phyloP scores from a whole-genome alignment of 176 grass and related monocot genomes.

The Ensete ventricosum region DNA sequence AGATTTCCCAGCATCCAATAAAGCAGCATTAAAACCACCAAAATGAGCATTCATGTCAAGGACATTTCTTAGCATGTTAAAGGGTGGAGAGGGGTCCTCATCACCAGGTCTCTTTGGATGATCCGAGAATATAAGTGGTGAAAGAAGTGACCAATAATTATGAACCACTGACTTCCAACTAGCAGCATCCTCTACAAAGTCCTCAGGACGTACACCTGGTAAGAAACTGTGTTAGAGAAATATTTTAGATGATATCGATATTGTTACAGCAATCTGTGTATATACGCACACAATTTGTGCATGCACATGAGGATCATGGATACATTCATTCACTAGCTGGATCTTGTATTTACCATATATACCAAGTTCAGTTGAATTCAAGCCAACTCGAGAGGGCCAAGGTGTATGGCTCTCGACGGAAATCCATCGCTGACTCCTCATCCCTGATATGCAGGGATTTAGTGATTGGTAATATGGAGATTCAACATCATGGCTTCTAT shows the following conservation, averaged over 20 bases:
- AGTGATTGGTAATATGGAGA: slow-evolving; percentile 74
- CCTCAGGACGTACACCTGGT: slow-evolving; percentile 60
- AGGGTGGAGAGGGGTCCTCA: slow-evolving; percentile 90
- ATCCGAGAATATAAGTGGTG: slow-evolving; percentile 97
- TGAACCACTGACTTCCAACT: slow-evolving; percentile 66
- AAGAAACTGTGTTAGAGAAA: slow-evolving; percentile 11
- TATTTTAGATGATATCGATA: slow-evolving; percentile 49
- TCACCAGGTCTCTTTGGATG: slow-evolving; percentile 98
- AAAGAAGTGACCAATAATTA: slow-evolving; percentile 97
- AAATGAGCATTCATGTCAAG: slow-evolving; percentile 92
- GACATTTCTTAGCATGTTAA: slow-evolving; percentile 97
- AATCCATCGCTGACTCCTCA: slow-evolving; percentile 75
- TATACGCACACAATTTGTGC: slow-evolving; percentile 80
- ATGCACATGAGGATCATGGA: slow-evolving; percentile 59
- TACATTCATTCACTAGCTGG: slow-evolving; percentile 38
- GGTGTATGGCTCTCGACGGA: slow-evolving; percentile 62
- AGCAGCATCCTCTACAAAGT: slow-evolving; percentile 62
- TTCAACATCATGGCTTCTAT: slow-evolving; percentile 66
- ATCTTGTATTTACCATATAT: slow-evolving; percentile 71
- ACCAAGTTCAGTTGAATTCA: slow-evolving; percentile 78
- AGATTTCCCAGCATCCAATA: slow-evolving; percentile 66
- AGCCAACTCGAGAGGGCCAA: slow-evolving; percentile 68
- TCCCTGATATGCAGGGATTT: slow-evolving; percentile 87
- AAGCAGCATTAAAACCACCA: slow-evolving; percentile 89
- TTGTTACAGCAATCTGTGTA: slow-evolving; percentile 84